Evolutionary conservation across 495 filamentous ascomycete species (phyloP).

Genomic region (Xylaria grammica): DNA sequence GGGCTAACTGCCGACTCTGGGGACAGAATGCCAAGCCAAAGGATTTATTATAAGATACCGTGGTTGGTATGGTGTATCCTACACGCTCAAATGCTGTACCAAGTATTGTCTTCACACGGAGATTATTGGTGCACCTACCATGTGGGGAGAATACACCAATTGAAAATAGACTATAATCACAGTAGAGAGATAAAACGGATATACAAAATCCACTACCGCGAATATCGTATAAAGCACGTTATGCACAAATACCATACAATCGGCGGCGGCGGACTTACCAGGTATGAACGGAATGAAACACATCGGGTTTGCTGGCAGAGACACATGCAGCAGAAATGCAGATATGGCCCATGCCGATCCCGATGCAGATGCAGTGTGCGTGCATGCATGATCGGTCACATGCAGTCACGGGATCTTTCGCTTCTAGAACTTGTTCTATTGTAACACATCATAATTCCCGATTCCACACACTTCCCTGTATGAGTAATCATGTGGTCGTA

Average conservation of each 20-base stretch:
- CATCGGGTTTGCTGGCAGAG: not conserved
- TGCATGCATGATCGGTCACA: constrained; percentile 17
- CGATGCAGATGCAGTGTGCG: constrained; percentile 10
- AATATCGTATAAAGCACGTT: too few species aligned
- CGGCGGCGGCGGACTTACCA: too few species aligned
- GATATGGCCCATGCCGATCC: not conserved
- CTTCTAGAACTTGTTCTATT: constrained; percentile 9
- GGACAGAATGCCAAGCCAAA: not conserved
- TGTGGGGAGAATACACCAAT: too few species aligned
- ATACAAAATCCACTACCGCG: too few species aligned
- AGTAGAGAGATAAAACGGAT: too few species aligned
- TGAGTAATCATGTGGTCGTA: constrained; percentile 9
- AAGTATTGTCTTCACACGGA: not conserved
- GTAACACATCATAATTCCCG: constrained; percentile 15
- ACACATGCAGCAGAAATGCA: not conserved
- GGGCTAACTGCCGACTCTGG: not conserved
- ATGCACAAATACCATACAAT: too few species aligned
- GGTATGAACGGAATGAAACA: not conserved
- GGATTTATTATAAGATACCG: not conserved
- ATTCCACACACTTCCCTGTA: not conserved
- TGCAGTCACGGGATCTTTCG: constrained; percentile 6
- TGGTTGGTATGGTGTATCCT: constrained; percentile 2
- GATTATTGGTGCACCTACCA: not conserved
- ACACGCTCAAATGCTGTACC: not conserved
- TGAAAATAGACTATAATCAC: too few species aligned